Evolutionary conservation across 2,329 filamentous ascomycete species (phyloP), one percentile per base, ranked within the genome.

Genomic region (Fusarium udum): DNA sequence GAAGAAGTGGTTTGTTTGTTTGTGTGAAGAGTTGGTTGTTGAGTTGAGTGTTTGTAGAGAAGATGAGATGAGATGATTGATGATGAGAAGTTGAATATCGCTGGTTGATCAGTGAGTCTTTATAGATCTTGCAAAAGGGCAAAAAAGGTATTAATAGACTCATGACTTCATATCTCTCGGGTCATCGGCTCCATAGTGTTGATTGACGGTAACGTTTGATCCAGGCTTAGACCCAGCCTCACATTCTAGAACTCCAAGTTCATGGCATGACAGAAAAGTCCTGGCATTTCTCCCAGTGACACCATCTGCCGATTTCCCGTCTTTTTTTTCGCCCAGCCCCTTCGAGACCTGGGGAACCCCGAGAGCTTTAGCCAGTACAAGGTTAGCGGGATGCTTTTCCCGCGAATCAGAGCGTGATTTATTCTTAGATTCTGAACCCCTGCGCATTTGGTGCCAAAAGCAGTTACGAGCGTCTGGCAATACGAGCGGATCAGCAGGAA

Each of bases 31-130:
- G 57, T 56, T 37, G 18, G 28, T 43, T 3, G 11, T 65, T 46
- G 49, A 52, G 65, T 20, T 34, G 63, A 64, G 58, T 56, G 32
- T 32, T 68, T 51, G 49, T 51, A 28, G 43, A 68, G 64, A 57
- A 18, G 64, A 69, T 69, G 67, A 64, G 34, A 45, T 52, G 62
- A 64, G n/a, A 45, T 67, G 62, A 31, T 59, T 53, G 65, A 69
- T 58, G 67, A 69, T 69, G 65, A 64, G 37, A 64, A 34, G 5
- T n/a, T 16, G 9, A n/a, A 22, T 48, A 46, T 69, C 36, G 45
- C 24, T 4, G 45, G 65, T 58, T 39, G 36, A 53, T 42, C 20
- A 36, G 4, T 10, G 26, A 58, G 51, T 58, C 65, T 69, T 69
- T 69, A 69, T 69, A 69, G 26, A 56, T 55, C 28, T 52, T 12